phyloP scores from a whole-genome alignment of 1,284 basidiomycete species.

The Ceratobasidium sp. region DNA sequence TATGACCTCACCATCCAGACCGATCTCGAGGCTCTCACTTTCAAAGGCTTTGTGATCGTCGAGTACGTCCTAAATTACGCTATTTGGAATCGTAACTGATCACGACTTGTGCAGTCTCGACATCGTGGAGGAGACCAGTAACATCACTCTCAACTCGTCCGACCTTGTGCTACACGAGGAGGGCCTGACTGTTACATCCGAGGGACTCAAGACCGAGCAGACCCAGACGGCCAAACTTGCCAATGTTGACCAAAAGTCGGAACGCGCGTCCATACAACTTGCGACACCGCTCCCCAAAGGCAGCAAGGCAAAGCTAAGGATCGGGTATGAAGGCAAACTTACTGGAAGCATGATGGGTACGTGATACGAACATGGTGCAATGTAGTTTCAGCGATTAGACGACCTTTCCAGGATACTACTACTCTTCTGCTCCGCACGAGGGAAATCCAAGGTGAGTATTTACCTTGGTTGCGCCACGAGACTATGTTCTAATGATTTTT shows the following conservation, averaged over 20 bases:
- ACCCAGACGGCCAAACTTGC: slow-evolving; percentile 60
- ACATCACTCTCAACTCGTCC: slow-evolving; percentile 77
- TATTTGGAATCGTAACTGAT: not conserved
- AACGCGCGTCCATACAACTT: slow-evolving; percentile 72
- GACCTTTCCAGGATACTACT: slow-evolving; percentile 51
- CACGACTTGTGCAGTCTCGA: slow-evolving; percentile 66
- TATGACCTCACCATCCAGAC: slow-evolving; percentile 74
- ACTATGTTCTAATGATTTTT: slow-evolving; percentile 4
- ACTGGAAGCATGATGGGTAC: slow-evolving; percentile 73
- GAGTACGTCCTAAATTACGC: slow-evolving; percentile 57
- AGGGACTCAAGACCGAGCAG: slow-evolving; percentile 67
- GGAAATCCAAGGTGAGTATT: slow-evolving; percentile 60
- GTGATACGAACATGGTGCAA: not conserved
- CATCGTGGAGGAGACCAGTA: slow-evolving; percentile 71
- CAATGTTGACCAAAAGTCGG: slow-evolving; percentile 67
- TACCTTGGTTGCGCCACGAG: slow-evolving; percentile 54
- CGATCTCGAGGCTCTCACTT: slow-evolving; percentile 76
- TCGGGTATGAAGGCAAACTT: slow-evolving; percentile 72
- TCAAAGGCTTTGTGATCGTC: slow-evolving; percentile 82
- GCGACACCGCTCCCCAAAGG: slow-evolving; percentile 67
- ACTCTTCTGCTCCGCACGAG: slow-evolving; percentile 59
- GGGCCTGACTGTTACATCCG: slow-evolving; percentile 68
- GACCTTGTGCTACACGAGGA: slow-evolving; percentile 72
- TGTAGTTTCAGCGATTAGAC: not conserved
- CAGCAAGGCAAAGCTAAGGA: slow-evolving; percentile 70